Base-by-base conservation (phyloP, 768 basidiomycete species). In the Suillus spraguei region DNA sequence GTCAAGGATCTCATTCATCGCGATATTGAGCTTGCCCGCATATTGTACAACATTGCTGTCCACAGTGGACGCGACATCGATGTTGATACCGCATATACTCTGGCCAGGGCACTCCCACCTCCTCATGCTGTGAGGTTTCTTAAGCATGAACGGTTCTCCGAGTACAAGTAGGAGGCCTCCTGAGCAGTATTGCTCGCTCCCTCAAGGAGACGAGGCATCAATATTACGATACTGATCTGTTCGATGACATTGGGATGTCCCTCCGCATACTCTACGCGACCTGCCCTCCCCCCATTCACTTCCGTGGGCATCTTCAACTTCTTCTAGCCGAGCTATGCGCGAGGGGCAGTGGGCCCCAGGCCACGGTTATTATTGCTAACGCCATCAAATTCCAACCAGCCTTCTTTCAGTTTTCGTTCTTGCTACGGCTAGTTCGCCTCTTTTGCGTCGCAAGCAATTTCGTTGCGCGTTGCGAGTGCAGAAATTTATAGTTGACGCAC, bases 371-470 rank as follows among this genome's bases (percentile, higher is more conserved):
- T 32, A 72, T 87, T 47, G 72, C 80, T 63, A 71, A 70, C 53
- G 72, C 88, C 38, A 67, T 78, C 50, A 59, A 60, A 11, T 71
- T 64, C 14, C 71, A 69, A 2, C 78, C 81, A 0, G 17, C 59
- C 5, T 83, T 81, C 60, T 68, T 84, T 84, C 76, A 77, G 75
- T 13, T 68, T 62, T 14, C 69, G 8, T 78, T 81, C 56, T 72
- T 82, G 39, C 69, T 73, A 17, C 77, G 80, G 47, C 74, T 72
- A 47, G 68, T 81, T 60, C 74, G 72, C 44, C 68, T 71, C 2
- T 70, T 89, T 67, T 87, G 36, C 73, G 70, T 6, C 74, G 74
- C 59, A 78, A 82, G 24, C 77, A 83, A 60, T 73, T 79, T 66
- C 67, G 5, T 66, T 76, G 20, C 70, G 69, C 16, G 24, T 58